A percentile compares a stretch with the other conserved stretches of the same genome.
Conservation (phyloP, 148 eudicot genomes). For the Persicaria maculosa region DNA sequence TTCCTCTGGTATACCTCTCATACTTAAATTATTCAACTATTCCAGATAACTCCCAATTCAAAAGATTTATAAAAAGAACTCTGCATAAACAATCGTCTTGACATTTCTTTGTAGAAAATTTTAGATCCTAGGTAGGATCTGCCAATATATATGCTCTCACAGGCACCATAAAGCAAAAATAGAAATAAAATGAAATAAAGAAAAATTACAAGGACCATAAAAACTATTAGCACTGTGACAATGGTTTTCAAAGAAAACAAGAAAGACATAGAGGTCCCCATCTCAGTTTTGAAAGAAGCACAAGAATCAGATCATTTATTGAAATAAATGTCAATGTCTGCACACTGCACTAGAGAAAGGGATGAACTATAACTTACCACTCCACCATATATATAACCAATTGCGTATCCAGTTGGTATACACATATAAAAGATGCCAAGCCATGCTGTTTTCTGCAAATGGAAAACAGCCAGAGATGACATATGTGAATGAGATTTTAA, state of each 20-base stretch:
- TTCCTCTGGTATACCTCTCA: too few species aligned
- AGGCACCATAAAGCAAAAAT: too few species aligned
- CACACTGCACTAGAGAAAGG: not conserved
- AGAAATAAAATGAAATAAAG: too few species aligned
- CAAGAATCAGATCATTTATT: not conserved
- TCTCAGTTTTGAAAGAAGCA: not conserved
- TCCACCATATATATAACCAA: constrained; percentile 91
- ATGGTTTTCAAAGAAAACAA: not conserved
- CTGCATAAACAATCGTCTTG: too few species aligned
- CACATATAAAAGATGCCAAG: constrained; percentile 90
- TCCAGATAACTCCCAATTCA: too few species aligned
- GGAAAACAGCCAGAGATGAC: not conserved
- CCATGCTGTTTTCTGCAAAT: constrained; percentile 75
- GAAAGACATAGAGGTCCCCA: not conserved
- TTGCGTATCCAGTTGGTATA: constrained; percentile 80
- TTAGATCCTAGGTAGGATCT: too few species aligned
- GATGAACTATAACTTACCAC: constrained; percentile 30
- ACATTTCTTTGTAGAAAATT: too few species aligned
- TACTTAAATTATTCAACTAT: too few species aligned
- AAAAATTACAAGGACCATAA: not conserved
- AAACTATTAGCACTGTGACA: not conserved
- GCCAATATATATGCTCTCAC: too few species aligned
- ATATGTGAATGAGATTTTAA: not conserved
- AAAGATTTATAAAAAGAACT: too few species aligned
- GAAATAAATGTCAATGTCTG: not conserved